These are phyloP conservation scores for Chytriomyces sp. DNA, from an alignment of 192 early-diverging fungal species.

Conservation along the genomic window DNA sequence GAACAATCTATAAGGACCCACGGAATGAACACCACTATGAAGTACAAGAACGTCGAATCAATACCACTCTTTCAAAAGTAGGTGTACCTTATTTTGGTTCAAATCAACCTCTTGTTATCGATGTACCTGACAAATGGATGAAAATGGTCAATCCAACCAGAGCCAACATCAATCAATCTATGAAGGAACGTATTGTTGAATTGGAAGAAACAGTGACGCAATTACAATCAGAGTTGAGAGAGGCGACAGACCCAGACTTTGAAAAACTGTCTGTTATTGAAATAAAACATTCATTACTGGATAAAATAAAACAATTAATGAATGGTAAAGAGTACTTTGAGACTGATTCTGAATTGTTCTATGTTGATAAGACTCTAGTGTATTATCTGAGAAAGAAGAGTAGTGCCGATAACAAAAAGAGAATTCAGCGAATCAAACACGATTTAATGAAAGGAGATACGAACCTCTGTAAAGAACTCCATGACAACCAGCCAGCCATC, in stretches of 20 bases:
- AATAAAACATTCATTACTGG: slow-evolving; percentile 17
- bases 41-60: not conserved
- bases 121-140: slow-evolving; percentile 18
- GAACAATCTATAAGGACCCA: too few species aligned
- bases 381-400: too few species aligned
- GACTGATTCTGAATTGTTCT: slow-evolving; percentile 4
- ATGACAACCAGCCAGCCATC: too few species aligned
- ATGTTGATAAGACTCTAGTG: too few species aligned
- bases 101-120: slow-evolving; percentile 16
- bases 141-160: not conserved
- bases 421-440: too few species aligned
- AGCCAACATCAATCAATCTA: slow-evolving; percentile 20
- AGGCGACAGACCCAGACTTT: not conserved
- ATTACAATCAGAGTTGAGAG: not conserved
- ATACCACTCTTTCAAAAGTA: slow-evolving; percentile 6
- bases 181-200: not conserved
- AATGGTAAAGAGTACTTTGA: not conserved
- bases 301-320: slow-evolving; percentile 8
- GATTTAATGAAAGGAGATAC: too few species aligned
- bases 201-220: slow-evolving; percentile 20
- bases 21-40: too few species aligned
- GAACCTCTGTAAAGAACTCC: too few species aligned
- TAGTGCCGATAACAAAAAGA: too few species aligned
- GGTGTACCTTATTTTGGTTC: slow-evolving; percentile 13
- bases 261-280: slow-evolving; percentile 15